Conservation (phyloP, 2,329 filamentous ascomycete species). For the Chaetothyriales sp. region DNA sequence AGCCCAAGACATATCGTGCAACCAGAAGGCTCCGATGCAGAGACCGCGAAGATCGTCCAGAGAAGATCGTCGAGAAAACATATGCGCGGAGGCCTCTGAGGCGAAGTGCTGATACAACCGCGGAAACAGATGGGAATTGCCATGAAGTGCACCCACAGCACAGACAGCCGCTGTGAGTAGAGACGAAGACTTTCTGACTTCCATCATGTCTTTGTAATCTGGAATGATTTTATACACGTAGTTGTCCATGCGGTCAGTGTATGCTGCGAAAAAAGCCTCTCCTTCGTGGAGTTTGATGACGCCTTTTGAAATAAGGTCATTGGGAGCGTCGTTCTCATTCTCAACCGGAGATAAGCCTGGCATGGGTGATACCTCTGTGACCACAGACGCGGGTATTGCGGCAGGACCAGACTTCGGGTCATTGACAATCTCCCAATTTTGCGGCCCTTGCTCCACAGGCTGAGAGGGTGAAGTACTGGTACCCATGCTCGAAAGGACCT, state of each 20-base stretch:
- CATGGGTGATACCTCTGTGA: constrained; percentile 33
- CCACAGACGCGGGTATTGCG: constrained; percentile 37
- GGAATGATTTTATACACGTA: constrained; percentile 42
- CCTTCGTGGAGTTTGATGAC: constrained; percentile 36
- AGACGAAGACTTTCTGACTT: constrained; percentile 40
- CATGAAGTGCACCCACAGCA: constrained; percentile 44
- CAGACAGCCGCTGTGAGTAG: constrained; percentile 42
- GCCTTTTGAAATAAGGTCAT: constrained; percentile 38
- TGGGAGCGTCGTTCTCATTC: constrained; percentile 14
- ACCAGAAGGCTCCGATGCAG: constrained; percentile 49
- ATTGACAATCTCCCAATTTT: constrained; percentile 26
- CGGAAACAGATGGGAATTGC: constrained; percentile 42
- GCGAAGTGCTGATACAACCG: too few species aligned
- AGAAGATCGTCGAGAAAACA: constrained; percentile 19
- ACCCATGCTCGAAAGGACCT: not conserved
- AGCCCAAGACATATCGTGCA: constrained; percentile 49
- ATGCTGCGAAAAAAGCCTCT: constrained; percentile 39
- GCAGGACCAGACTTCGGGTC: constrained; percentile 27
- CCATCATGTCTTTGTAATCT: constrained; percentile 38
- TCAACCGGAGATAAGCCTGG: constrained; percentile 27
- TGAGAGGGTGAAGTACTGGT: constrained; percentile 2
- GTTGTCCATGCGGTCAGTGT: constrained; percentile 38
- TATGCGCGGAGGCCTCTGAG: constrained; percentile 36
- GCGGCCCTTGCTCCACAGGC: constrained; percentile 3
- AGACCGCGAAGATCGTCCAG: constrained; percentile 45